Evolutionary conservation across 2,329 filamentous ascomycete genomes (phyloP).

Genomic region (Penicillium sp.): DNA sequence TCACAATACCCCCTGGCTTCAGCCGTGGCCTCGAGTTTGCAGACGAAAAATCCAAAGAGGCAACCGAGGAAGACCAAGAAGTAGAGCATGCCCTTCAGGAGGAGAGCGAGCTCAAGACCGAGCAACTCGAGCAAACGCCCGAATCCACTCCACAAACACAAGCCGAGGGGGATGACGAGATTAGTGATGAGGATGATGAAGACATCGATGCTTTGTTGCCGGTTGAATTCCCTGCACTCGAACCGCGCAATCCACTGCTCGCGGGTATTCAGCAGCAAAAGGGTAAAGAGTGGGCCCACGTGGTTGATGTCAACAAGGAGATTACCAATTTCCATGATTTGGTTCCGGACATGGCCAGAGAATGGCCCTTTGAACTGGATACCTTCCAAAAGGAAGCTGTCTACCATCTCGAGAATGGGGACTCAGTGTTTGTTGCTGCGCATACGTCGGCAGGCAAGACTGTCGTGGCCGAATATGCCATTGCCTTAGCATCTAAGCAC

Average conservation of each 20-base stretch:
- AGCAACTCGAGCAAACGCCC: constrained; percentile 50
- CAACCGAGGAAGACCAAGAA: constrained; percentile 65
- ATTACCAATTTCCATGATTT: constrained; percentile 93
- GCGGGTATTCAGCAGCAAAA: constrained; percentile 69
- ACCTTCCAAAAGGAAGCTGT: constrained; percentile 98
- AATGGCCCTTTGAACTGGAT: constrained; percentile 96
- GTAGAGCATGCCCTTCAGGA: constrained; percentile 62
- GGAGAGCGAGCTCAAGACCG: constrained; percentile 44
- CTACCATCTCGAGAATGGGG: constrained; percentile 92
- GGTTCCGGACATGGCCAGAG: constrained; percentile 91
- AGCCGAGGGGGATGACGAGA: constrained; percentile 27
- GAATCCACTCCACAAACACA: constrained; percentile 34
- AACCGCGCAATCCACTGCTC: constrained; percentile 75
- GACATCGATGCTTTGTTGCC: constrained; percentile 84
- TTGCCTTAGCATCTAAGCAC: constrained; percentile 91
- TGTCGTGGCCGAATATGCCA: constrained; percentile 96
- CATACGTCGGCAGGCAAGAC: constrained; percentile 98
- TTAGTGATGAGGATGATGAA: constrained; percentile 38
- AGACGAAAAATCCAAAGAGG: constrained; percentile 57
- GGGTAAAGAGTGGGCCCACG: constrained; percentile 92
- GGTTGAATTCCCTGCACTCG: constrained; percentile 87
- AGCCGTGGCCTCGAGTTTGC: constrained; percentile 71
- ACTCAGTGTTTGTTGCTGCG: constrained; percentile 96
- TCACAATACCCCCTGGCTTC: constrained; percentile 81
- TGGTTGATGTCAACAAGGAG: constrained; percentile 91